Conservation (phyloP, 139 green algal genomes). For the Ettlia oleoabundans region DNA sequence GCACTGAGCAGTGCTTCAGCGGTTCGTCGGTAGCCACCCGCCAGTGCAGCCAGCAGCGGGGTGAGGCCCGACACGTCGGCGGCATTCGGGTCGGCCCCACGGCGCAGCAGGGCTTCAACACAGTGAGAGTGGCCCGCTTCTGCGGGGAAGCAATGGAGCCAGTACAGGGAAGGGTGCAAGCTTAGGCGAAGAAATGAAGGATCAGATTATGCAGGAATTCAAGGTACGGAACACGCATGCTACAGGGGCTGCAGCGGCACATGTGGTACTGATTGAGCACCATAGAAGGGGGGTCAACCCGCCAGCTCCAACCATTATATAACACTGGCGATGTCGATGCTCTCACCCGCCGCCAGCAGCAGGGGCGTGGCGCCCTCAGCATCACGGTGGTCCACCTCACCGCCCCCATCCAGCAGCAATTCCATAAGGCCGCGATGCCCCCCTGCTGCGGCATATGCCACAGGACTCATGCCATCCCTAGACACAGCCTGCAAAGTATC, state of each 20-base stretch:
- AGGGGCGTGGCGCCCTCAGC: neutral
- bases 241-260: too few species aligned
- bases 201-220: too few species aligned
- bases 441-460: neutral
- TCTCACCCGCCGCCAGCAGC: conserved; percentile 9
- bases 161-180: too few species aligned
- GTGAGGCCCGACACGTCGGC: neutral
- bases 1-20: neutral
- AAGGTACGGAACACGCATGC: too few species aligned
- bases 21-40: neutral
- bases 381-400: neutral
- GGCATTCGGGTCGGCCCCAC: neutral
- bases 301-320: neutral
- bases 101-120: neutral
- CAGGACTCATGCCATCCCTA: neutral
- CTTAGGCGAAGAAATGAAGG: too few species aligned
- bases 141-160: conserved; percentile 6
- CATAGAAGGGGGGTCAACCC: too few species aligned
- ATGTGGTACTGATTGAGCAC: too few species aligned
- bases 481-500: neutral
- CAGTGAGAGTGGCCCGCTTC: conserved; percentile 15
- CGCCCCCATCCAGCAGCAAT: conserved; percentile 11
- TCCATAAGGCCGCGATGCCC: conserved; percentile 12
- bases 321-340: too few species aligned
- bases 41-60: conserved; percentile 4